Evolutionary conservation across 495 filamentous ascomycete genomes (phyloP).

Genomic region (Aspergillus biplanus): DNA sequence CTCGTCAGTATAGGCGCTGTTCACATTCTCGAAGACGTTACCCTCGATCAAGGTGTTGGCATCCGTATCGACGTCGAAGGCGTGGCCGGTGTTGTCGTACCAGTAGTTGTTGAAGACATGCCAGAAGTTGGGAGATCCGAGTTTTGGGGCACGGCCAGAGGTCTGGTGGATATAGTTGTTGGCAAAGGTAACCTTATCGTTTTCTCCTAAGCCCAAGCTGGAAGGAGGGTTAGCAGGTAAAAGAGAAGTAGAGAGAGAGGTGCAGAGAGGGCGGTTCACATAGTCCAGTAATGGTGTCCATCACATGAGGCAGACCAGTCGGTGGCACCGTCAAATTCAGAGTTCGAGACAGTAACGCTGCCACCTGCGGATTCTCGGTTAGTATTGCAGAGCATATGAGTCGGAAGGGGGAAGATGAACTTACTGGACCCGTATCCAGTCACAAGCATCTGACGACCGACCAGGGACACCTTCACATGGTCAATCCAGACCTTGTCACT

Average conservation of each 20-base stretch:
- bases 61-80: conserved; percentile 33
- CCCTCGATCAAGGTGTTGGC: conserved; percentile 34
- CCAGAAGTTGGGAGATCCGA: conserved; percentile 49
- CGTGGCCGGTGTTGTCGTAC: conserved; percentile 40
- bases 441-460: conserved; percentile 38
- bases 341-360: conserved; percentile 42
- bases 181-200: conserved; percentile 39
- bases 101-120: conserved; percentile 47
- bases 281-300: conserved; percentile 58
- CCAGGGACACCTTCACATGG: conserved; percentile 39
- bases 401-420: conserved; percentile 7
- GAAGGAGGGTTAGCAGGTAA: neutral
- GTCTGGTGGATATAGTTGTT: conserved; percentile 54
- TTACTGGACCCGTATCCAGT: conserved; percentile 31
- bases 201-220: conserved; percentile 36
- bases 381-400: neutral
- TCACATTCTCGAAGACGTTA: conserved; percentile 37
- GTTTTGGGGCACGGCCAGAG: conserved; percentile 55
- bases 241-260: neutral
- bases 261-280: conserved; percentile 27
- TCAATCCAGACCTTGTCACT: conserved; percentile 43
- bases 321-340: conserved; percentile 54
- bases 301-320: conserved; percentile 56
- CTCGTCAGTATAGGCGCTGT: conserved; percentile 29
- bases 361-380: conserved; percentile 21